Base-by-base conservation (phyloP, 805 yeast species). In the Saccharomycopsis fermentans region DNA sequence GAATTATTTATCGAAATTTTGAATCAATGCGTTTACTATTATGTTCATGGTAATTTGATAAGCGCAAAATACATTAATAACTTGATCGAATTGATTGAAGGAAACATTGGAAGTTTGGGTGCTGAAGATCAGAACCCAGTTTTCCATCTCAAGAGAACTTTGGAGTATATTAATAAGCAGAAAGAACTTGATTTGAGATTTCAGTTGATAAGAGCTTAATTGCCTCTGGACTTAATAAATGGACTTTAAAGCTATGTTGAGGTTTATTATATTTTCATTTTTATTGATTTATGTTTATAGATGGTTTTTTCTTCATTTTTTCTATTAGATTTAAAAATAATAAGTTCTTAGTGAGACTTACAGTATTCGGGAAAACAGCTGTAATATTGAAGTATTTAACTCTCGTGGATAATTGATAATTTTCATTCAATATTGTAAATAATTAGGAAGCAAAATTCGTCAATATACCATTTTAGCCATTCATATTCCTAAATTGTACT, bases 1-100 rank as follows among this genome's bases (percentile, higher is more conserved):
- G 92, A 89, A 70, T 75, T 94, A 58, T 91, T 92, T 73, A 84
- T 92, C 52, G 98, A 94, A 72, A 90, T 94, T 21, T 75, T 94
- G 63, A 89, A 90, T 73, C 81, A 90, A 62, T 90, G 96, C 62
- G 71, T 92, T 39, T 89, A 90, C 67, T 94, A 86, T 70, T 86
- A 87, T 69, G 85, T 87, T 57, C 91, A 86, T 65, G 96, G 94
- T 3, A 86, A 84, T 64, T 73, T 80, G 64, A 82, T 92, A 34
- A 86, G 87, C 48, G 76, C 83, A 47, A 81, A 82, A 65, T 90
- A 90, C 66, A 82, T 92, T 66, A 89, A 87, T 66, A 96, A 96
- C 9, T 74, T 94, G 62, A 86, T 94, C 59, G 96, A 89, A 63
- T 74, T 94, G 62, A 86, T 94, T 58, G 96, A 89, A 63, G 76